These are phyloP conservation scores for Ophiostoma perfectum DNA, from an alignment of 2,329 filamentous ascomycete species.

Conservation along the genomic window DNA sequence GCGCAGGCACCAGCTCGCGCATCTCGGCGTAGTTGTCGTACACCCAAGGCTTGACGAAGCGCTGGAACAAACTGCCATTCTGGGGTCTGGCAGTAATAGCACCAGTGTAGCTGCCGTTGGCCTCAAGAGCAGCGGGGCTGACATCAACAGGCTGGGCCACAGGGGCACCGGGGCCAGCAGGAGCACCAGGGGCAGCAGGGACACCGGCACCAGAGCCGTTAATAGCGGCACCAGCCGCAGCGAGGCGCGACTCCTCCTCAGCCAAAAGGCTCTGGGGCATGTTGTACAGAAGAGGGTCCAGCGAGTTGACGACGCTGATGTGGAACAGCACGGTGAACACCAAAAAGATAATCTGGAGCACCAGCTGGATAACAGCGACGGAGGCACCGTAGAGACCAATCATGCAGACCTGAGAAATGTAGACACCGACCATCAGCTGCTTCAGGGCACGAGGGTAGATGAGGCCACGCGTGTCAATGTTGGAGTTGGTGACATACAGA, in stretches of 20 bases:
- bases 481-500: conserved; percentile 71
- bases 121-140: conserved; percentile 6
- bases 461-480: conserved; percentile 85
- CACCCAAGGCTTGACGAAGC: conserved; percentile 70
- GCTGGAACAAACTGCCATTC: not conserved
- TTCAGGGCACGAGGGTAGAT: conserved; percentile 85
- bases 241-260: conserved; percentile 39
- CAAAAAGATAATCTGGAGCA: conserved; percentile 69
- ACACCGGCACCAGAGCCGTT: too few species aligned
- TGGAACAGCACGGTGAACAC: conserved; percentile 74
- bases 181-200: too few species aligned
- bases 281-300: conserved; percentile 70
- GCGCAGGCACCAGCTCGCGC: conserved; percentile 61
- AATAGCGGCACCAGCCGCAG: not conserved
- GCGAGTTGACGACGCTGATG: conserved; percentile 63
- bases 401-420: conserved; percentile 73
- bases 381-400: conserved; percentile 74
- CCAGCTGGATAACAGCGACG: conserved; percentile 60
- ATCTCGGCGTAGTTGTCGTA: conserved; percentile 68
- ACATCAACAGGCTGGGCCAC: not conserved
- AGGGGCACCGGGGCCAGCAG: not conserved
- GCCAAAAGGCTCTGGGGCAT: conserved; percentile 65
- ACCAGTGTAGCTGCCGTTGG: conserved; percentile 19
- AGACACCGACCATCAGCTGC: conserved; percentile 77
- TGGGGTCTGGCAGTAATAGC: not conserved